Percentiles rank a stretch among this genome's conserved stretches.
Evolutionary conservation across 495 filamentous ascomycete genomes (phyloP).

Genomic region (Glutinoglossum americanum): DNA sequence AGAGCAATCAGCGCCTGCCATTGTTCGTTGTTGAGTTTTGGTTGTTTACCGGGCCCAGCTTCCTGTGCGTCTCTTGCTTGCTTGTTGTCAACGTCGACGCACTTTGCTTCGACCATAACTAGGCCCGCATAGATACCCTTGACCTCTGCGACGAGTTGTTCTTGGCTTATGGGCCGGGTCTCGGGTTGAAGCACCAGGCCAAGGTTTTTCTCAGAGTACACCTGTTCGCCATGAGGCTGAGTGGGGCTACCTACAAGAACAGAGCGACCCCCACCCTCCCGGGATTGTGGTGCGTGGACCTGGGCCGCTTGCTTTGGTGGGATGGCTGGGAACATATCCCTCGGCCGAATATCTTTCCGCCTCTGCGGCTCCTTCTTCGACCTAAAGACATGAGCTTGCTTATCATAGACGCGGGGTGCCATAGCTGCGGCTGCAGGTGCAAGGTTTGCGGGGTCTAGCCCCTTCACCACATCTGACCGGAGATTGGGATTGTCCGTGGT

Average conservation of each 20-base stretch:
- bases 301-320: no score
- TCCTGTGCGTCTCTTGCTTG: conserved; percentile 26
- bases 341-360: no score
- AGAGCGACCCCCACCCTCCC: no score
- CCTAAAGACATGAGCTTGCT: background rate
- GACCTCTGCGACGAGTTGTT: conserved; percentile 47
- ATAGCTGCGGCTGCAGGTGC: background rate
- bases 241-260: no score
- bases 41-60: conserved; percentile 10
- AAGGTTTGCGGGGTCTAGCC: background rate
- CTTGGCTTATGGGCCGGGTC: conserved; percentile 49
- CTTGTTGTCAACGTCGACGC: conserved; percentile 46
- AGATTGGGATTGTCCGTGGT: background rate
- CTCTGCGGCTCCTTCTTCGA: background rate
- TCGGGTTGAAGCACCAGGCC: conserved; percentile 26
- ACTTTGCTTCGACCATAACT: conserved; percentile 62
- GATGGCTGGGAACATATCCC: no score
- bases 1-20: conserved; percentile 55
- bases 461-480: background rate
- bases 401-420: background rate
- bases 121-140: conserved; percentile 59
- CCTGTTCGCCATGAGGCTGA: no score
- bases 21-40: conserved; percentile 34
- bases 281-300: no score
- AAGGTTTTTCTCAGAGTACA: background rate